Evolutionary conservation across 345 rosid genomes (phyloP).

Genomic region (Durio zibethinus): DNA sequence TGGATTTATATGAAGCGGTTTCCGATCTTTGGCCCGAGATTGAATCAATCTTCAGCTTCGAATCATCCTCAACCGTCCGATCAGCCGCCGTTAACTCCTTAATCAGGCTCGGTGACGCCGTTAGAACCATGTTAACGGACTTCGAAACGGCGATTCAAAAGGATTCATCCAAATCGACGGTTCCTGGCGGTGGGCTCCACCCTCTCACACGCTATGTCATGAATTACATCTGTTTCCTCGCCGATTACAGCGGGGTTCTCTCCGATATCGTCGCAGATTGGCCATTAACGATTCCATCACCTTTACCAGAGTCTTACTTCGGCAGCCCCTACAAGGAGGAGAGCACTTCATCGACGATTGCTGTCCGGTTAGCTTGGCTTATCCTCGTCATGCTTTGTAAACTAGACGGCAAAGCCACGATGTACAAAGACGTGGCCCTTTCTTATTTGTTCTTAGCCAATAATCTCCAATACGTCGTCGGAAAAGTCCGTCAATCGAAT

Average conservation of each 20-base stretch:
- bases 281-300: conserved; percentile 33
- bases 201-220: conserved; percentile 85
- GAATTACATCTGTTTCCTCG: conserved; percentile 72
- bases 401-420: conserved; percentile 65
- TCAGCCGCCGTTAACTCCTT: conserved; percentile 50
- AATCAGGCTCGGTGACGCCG: conserved; percentile 49
- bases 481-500: conserved; percentile 53
- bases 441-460: conserved; percentile 83
- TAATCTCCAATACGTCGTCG: conserved; percentile 78
- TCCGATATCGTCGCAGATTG: conserved; percentile 54
- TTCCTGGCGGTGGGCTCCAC: conserved; percentile 78
- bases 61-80: conserved; percentile 47
- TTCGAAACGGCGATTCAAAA: conserved; percentile 69
- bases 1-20: conserved; percentile 73
- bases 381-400: conserved; percentile 72
- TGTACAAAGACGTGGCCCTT: conserved; percentile 65
- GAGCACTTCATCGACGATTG: conserved; percentile 29
- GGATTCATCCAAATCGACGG: conserved; percentile 48
- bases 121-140: conserved; percentile 48
- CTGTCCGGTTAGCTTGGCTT: conserved; percentile 58
- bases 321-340: conserved; percentile 28
- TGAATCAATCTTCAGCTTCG: conserved; percentile 56
- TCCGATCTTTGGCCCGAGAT: conserved; percentile 55
- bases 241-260: conserved; percentile 62
- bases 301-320: conserved; percentile 48